Conservation (phyloP, 768 basidiomycete species). For the Termitomyces sp. region DNA sequence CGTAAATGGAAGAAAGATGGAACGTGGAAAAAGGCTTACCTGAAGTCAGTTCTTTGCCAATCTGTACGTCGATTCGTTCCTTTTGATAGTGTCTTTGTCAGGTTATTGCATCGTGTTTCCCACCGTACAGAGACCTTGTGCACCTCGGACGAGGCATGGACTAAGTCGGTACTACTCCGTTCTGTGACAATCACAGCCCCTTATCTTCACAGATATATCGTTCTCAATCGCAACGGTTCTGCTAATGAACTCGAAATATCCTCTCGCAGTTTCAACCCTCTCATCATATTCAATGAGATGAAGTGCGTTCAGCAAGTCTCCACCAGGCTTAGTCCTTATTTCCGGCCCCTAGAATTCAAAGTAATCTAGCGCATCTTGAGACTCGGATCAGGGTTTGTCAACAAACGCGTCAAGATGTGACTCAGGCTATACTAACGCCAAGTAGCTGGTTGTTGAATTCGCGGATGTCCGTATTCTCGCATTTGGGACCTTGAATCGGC, state of each 20-base stretch:
- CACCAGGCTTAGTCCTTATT: not conserved
- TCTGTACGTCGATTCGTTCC: constrained; percentile 1
- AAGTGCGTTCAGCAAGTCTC: constrained; percentile 45
- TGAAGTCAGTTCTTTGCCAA: constrained; percentile 47
- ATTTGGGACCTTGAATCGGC: constrained; percentile 61
- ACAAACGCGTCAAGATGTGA: not conserved
- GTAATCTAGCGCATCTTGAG: constrained; percentile 61
- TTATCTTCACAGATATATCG: constrained; percentile 49
- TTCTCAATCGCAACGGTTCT: constrained; percentile 71
- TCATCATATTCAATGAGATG: constrained; percentile 67
- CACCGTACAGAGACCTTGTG: constrained; percentile 69
- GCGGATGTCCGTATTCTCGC: constrained; percentile 71
- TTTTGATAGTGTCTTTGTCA: constrained; percentile 23
- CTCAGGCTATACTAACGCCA: constrained; percentile 1
- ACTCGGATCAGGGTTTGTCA: constrained; percentile 60
- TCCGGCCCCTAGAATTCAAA: constrained; percentile 56
- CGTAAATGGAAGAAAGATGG: constrained; percentile 60
- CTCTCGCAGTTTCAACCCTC: constrained; percentile 66
- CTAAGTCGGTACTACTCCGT: constrained; percentile 47
- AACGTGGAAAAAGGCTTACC: constrained; percentile 62
- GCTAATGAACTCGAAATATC: constrained; percentile 68
- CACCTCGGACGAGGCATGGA: constrained; percentile 80
- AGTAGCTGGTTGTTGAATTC: constrained; percentile 65
- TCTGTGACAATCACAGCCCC: constrained; percentile 1
- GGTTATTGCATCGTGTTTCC: constrained; percentile 61